These are phyloP conservation scores for Dactylellina drechsleri DNA, from an alignment of 2,329 filamentous ascomycete species.

Conservation along the genomic window DNA sequence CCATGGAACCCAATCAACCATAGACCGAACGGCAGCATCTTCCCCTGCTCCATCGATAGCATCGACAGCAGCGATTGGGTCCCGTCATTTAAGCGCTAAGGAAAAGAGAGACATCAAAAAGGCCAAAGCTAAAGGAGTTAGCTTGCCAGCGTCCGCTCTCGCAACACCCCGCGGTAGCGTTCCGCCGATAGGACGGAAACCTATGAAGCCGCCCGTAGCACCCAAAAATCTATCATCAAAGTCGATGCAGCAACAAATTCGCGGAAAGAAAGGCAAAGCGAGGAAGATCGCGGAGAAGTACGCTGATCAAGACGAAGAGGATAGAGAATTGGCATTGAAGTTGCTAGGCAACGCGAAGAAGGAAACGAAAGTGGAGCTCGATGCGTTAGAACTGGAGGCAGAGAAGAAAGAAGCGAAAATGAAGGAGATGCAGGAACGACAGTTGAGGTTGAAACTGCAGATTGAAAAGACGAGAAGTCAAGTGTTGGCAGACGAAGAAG, in stretches of 20 bases:
- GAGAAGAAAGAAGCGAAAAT: slow-evolving; percentile 78
- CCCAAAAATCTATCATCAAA: slow-evolving; percentile 54
- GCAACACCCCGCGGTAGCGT: slow-evolving; percentile 36
- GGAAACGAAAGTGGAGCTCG: slow-evolving; percentile 57
- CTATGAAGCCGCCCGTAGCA: slow-evolving; percentile 56
- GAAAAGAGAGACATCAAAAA: slow-evolving; percentile 65
- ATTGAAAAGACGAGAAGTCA: slow-evolving; percentile 70
- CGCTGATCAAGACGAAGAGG: slow-evolving; percentile 92
- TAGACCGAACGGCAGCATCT: slow-evolving; percentile 47
- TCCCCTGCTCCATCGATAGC: slow-evolving; percentile 40
- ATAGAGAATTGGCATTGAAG: slow-evolving; percentile 81
- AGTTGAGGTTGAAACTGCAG: slow-evolving; percentile 74
- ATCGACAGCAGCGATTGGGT: slow-evolving; percentile 55
- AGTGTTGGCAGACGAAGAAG: slow-evolving; percentile 68
- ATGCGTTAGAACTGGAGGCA: slow-evolving; percentile 68
- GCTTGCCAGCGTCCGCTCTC: slow-evolving; percentile 28
- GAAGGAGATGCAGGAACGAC: slow-evolving; percentile 77
- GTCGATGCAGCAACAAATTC: slow-evolving; percentile 61
- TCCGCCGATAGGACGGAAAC: slow-evolving; percentile 36
- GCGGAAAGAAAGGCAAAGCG: slow-evolving; percentile 82
- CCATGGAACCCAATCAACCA: slow-evolving; percentile 54
- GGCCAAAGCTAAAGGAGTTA: slow-evolving; percentile 60
- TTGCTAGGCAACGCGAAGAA: slow-evolving; percentile 79
- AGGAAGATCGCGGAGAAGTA: slow-evolving; percentile 92
- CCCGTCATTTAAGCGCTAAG: slow-evolving; percentile 62